phyloP scores from a whole-genome alignment of 495 filamentous ascomycete genomes.

The Aspergillus cristatus region DNA sequence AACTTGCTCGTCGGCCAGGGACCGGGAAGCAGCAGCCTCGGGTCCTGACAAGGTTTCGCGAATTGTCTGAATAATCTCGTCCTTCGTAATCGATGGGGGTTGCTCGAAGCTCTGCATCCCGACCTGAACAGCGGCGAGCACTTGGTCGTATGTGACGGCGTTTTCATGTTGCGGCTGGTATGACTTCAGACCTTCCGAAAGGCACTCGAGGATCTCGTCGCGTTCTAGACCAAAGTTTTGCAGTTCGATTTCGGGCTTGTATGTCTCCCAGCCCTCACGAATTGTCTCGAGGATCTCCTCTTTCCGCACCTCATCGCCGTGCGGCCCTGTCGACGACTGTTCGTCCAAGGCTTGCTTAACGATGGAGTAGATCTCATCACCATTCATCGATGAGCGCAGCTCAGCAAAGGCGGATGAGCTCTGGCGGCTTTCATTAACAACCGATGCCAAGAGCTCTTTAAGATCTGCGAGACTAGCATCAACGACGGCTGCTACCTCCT shows the following conservation, averaged over 20 bases:
- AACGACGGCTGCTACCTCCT: constrained; percentile 69
- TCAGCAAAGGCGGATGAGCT: constrained; percentile 47
- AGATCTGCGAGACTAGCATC: constrained; percentile 71
- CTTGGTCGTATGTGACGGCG: constrained; percentile 64
- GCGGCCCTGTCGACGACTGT: constrained; percentile 28
- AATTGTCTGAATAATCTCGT: constrained; percentile 68
- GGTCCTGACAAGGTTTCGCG: constrained; percentile 49
- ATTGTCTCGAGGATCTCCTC: constrained; percentile 82
- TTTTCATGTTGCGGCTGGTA: constrained; percentile 53
- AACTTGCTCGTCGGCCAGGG: constrained; percentile 22
- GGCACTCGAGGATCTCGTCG: constrained; percentile 76
- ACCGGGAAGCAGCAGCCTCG: constrained; percentile 12
- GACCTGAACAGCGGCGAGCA: constrained; percentile 71
- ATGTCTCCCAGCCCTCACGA: constrained; percentile 79
- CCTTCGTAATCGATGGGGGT: constrained; percentile 57
- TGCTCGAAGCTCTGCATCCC: constrained; percentile 70
- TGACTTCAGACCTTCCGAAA: constrained; percentile 72
- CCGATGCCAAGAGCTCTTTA: constrained; percentile 65
- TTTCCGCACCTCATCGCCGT: constrained; percentile 44
- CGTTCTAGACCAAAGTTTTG: constrained; percentile 82
- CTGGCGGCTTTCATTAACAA: constrained; percentile 65
- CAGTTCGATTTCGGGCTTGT: constrained; percentile 84
- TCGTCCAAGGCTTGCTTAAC: constrained; percentile 72
- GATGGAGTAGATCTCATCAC: constrained; percentile 70
- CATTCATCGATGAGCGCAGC: constrained; percentile 50